A percentile compares a stretch with the other conserved stretches of the same genome.
Evolutionary conservation across 2,329 filamentous ascomycete genomes (phyloP).

Genomic region (Clonostachys rhizophaga): DNA sequence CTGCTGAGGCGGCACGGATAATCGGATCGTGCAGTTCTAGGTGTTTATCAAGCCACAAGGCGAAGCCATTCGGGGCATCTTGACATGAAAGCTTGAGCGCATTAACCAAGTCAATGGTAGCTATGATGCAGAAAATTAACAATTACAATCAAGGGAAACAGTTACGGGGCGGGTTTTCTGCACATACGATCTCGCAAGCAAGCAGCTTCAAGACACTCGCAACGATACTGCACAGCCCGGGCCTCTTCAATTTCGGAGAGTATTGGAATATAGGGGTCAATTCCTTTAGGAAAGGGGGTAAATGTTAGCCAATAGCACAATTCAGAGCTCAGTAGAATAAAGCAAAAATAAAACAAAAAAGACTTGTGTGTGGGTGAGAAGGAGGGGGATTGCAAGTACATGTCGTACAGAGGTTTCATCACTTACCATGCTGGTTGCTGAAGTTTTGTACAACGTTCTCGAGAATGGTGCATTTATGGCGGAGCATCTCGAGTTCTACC

Average conservation of each 20-base stretch:
- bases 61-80: conserved; percentile 39
- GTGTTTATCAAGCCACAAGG: conserved; percentile 48
- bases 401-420: background rate
- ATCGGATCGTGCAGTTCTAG: conserved; percentile 42
- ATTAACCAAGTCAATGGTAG: conserved; percentile 22
- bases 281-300: conserved; percentile 9
- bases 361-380: conserved; percentile 3
- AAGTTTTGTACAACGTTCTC: conserved; percentile 41
- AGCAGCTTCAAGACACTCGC: conserved; percentile 51
- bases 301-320: background rate
- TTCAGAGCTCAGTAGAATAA: background rate
- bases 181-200: conserved; percentile 25
- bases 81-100: conserved; percentile 18
- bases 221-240: conserved; percentile 50
- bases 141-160: too few relatives aligned
- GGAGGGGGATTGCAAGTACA: too few relatives aligned
- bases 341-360: conserved; percentile 3
- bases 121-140: background rate
- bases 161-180: too few relatives aligned
- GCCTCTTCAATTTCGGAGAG: conserved; percentile 54
- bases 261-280: conserved; percentile 27
- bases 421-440: conserved; percentile 26
- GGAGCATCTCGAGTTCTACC: conserved; percentile 49
- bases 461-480: conserved; percentile 46
- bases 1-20: conserved; percentile 14